A percentile compares a stretch with the other conserved stretches of the same genome.
These are phyloP conservation scores for Monilinia fructicola DNA, from an alignment of 2,329 filamentous ascomycete genomes.

Conservation along the genomic window DNA sequence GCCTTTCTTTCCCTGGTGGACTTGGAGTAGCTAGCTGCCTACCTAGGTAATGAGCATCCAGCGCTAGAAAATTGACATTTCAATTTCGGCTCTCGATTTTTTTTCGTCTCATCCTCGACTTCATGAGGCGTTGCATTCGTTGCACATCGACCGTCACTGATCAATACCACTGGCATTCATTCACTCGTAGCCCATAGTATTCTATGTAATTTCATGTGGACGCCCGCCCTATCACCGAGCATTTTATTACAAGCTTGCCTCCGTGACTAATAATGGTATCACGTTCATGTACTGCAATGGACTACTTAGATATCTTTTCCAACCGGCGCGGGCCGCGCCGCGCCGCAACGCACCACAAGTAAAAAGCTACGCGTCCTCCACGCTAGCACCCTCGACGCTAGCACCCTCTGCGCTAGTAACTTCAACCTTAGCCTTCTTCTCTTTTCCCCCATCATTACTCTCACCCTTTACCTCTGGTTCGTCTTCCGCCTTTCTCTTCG, in stretches of 20 bases:
- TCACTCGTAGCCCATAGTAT: not conserved
- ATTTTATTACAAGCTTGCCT: not conserved
- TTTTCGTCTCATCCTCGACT: not conserved
- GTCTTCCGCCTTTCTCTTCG: constrained; percentile 56
- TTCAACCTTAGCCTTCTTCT: constrained; percentile 40
- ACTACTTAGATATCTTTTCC: not conserved
- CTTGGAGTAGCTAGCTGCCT: too few species aligned
- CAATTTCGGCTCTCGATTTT: not conserved
- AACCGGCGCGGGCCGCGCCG: too few species aligned
- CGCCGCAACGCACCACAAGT: too few species aligned
- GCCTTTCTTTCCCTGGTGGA: not conserved
- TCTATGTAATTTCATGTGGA: not conserved
- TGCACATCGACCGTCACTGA: not conserved
- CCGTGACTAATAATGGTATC: not conserved
- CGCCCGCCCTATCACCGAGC: not conserved
- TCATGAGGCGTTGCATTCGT: not conserved
- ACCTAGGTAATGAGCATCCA: too few species aligned
- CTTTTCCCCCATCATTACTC: constrained; percentile 27
- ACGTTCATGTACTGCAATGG: not conserved
- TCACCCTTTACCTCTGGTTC: constrained; percentile 31
- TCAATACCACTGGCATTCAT: not conserved
- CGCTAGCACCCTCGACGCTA: constrained; percentile 33
- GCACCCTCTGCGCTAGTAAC: constrained; percentile 22
- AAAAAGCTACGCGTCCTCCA: not conserved
- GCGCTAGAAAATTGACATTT: not conserved